Base-by-base conservation (phyloP, 352 stramenopile species). In the Aphanomyces euteiches region DNA sequence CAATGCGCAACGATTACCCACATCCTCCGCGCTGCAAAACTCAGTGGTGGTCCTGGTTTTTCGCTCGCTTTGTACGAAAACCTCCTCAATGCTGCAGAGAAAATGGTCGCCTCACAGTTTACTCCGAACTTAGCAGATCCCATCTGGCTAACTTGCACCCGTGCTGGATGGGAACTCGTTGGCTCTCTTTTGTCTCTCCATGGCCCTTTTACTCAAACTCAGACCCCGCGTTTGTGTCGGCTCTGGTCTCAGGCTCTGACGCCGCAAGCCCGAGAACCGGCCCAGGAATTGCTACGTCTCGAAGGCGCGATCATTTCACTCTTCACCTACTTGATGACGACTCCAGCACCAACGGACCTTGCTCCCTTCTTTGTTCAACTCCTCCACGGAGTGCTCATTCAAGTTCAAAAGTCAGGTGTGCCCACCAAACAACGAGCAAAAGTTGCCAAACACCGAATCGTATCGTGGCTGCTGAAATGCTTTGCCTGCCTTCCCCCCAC, bases 71-170 rank as follows among this genome's bases (percentile, higher is more conserved):
- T 64, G 2, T 70, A 70, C 64, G 39, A 53, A 4, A 34, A 21
- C 2, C 6, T 93, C 15, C 83, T 91, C 54, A 71, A 73, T 38
- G 79, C 91, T 17, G 88, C 87, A 0, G 82, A 90, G 60, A 75
- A 82, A 54, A 80, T 95, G 45, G 75, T 95, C 8, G 83, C 88
- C 50, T 92, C 82, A 53, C 88, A 95, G 66, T 94, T 92, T 59
- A 72, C 86, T 21, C 83, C 87, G 67, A 78, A 83, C 28, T 92
- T 82, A 66, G 74, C 77, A 3, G 88, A 95, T 69, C 92, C 86
- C 63, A 83, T 94, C 39, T 95, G 88, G 88, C 74, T 95, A 40
- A 95, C 88, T 10, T 95, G 86, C 65, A 95, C 88, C 5, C 86
- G 88, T 15, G 88, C 84, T 57, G 88, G 88, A 15, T 95, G 88